A percentile compares a stretch with the other conserved stretches of the same genome.
Evolutionary conservation across 371 early-diverging fungal species (phyloP).

Genomic region (Circinella minor): DNA sequence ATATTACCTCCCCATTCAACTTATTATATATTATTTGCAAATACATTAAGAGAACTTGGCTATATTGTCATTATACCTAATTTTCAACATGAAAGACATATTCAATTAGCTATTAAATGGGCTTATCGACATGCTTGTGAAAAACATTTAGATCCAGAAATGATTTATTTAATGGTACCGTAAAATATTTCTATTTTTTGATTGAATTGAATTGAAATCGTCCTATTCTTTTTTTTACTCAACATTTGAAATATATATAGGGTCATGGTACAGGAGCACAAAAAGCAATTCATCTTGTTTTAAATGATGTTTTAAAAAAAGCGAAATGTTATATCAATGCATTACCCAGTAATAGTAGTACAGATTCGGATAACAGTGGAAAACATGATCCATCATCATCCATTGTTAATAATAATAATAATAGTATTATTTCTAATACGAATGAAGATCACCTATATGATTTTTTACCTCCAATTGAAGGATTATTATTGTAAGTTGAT

Average conservation of each 20-base stretch:
- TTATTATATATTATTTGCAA: conserved; percentile 67
- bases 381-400: conserved; percentile 22
- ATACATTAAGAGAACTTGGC: conserved; percentile 66
- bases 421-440: too few species aligned
- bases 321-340: conserved; percentile 21
- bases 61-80: conserved; percentile 80
- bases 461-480: conserved; percentile 58
- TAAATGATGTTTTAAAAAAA: conserved; percentile 46
- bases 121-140: conserved; percentile 47
- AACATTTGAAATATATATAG: too few species aligned
- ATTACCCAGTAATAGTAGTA: not conserved
- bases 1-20: conserved; percentile 50
- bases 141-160: conserved; percentile 51
- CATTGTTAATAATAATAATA: not conserved
- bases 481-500: conserved; percentile 58
- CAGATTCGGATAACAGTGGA: conserved; percentile 8
- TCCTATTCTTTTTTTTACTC: too few species aligned
- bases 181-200: too few species aligned
- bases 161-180: conserved; percentile 69
- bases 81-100: conserved; percentile 65
- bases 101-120: conserved; percentile 69
- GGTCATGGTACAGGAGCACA: conserved; percentile 62
- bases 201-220: too few species aligned
- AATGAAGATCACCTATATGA: conserved; percentile 11
- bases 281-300: conserved; percentile 40